These are phyloP conservation scores for Cercospora sesami DNA, from an alignment of 2,329 filamentous ascomycete genomes.

Conservation along the genomic window DNA sequence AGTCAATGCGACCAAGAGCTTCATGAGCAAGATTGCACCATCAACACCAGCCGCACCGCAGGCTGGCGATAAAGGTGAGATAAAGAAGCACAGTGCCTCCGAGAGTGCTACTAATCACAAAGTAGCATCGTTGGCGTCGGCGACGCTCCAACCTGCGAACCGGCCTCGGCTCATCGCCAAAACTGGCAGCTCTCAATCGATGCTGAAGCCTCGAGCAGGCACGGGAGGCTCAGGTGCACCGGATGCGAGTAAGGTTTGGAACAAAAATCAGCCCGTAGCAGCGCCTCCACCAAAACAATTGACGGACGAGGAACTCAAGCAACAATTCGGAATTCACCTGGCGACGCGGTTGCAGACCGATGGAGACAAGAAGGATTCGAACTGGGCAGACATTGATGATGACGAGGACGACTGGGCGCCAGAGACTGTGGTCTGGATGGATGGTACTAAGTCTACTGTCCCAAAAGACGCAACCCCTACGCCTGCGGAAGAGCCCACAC, in stretches of 20 bases:
- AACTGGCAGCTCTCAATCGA: constrained; percentile 59
- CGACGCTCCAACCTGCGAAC: constrained; percentile 35
- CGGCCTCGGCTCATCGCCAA: constrained; percentile 76
- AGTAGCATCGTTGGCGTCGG: constrained; percentile 52
- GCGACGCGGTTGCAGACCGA: constrained; percentile 75
- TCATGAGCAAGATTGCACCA: constrained; percentile 70
- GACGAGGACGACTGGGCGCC: constrained; percentile 86
- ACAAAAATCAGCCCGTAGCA: constrained; percentile 74
- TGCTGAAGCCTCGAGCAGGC: constrained; percentile 42
- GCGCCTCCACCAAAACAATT: constrained; percentile 75
- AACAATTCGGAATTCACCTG: constrained; percentile 83
- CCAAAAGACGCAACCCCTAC: constrained; percentile 48
- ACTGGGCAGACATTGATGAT: constrained; percentile 88
- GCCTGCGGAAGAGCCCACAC: constrained; percentile 20
- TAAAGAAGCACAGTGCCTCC: neutral
- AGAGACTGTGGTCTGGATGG: constrained; percentile 82
- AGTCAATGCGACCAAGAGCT: constrained; percentile 81
- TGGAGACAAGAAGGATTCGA: constrained; percentile 71
- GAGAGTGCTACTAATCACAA: constrained; percentile 20
- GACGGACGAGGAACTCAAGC: constrained; percentile 79
- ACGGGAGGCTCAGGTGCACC: constrained; percentile 53
- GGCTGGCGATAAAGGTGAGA: constrained; percentile 56
- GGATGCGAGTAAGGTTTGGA: constrained; percentile 77
- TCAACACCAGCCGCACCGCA: constrained; percentile 52
- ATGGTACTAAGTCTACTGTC: constrained; percentile 79